Evolutionary conservation across 768 basidiomycete species (phyloP), one percentile per base, ranked within the genome.

Genomic region (Tulasnella sp.): DNA sequence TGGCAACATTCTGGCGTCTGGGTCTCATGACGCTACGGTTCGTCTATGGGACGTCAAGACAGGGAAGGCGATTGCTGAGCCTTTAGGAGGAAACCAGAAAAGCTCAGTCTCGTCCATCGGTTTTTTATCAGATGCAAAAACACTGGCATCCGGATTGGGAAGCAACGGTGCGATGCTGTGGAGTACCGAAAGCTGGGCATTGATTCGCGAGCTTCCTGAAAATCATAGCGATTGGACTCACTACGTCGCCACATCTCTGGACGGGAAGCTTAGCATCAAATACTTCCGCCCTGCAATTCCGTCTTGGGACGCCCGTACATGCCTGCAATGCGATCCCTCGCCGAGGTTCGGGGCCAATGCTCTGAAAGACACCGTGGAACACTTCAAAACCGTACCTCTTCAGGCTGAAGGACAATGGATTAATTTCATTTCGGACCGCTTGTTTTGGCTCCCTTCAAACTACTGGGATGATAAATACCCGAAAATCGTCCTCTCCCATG

Each of bases 11-110:
- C 31, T 77, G 8, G 77, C 64, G 31, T 77, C 77, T 29, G 73
- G 64, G 58, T 78, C 77, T 12, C 25, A 64, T 25, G 77, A 78
- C 54, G 19, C 49, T 1, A 71, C 75, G 7, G 22, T 78, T n/a
- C 67, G 75, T 19, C 8, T 76, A 29, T 78, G 77, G 77, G 77
- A 78, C 64, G 75, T 94, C 77, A 87, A 93, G 79, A 76, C 34
- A 39, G 40, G 70, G 31, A 71, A 76, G 25, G 7, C 58, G 58
- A 64, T 64, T 12, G 29, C n/a, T 11, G 58, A 31, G 25, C 58
- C 25, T 4, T 29, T 64, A 6, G n/a, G 29, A 31, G 58, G 17
- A 17, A 8, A 11, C 14, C 29, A 9, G 29, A 29, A 25, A 64
- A 64, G 29, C 58, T 34, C 58, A 14, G 29, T 34, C 29, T 64